Evolutionary conservation across 2,329 filamentous ascomycete species (phyloP).

Genomic region (Eutypella sp.): DNA sequence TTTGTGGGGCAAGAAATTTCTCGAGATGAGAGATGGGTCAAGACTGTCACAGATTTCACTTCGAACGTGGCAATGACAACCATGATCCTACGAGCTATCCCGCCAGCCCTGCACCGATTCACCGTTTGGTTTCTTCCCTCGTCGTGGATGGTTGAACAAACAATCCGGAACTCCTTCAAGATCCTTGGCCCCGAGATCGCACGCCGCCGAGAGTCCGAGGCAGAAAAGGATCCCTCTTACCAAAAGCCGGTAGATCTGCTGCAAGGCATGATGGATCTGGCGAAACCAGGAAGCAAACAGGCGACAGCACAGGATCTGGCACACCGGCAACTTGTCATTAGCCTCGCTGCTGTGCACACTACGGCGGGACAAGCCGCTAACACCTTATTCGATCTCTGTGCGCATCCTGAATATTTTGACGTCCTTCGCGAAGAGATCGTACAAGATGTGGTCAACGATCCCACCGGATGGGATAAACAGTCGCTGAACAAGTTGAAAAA

Average conservation of each 20-base stretch:
- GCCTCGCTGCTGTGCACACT: constrained; percentile 1
- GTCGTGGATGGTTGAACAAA: constrained; percentile 25
- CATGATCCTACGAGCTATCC: constrained; percentile 27
- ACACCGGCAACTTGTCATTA: neutral
- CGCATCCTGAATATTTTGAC: constrained; percentile 1
- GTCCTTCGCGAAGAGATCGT: neutral
- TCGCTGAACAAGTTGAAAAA: constrained; percentile 10
- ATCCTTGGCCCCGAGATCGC: constrained; percentile 30
- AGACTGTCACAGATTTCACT: constrained; percentile 28
- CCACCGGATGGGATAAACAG: neutral
- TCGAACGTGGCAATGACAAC: constrained; percentile 28
- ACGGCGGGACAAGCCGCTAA: neutral
- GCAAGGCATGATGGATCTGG: constrained; percentile 4
- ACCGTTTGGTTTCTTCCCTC: constrained; percentile 29
- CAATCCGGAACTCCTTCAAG: too few relatives aligned
- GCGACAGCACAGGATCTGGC: neutral
- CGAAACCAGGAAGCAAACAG: neutral
- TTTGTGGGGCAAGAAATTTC: constrained; percentile 32
- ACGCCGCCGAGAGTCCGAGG: constrained; percentile 25
- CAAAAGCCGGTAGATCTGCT: constrained; percentile 2
- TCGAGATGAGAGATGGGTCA: constrained; percentile 33
- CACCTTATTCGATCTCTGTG: neutral
- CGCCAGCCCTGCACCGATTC: constrained; percentile 27
- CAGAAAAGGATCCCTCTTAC: too few relatives aligned
- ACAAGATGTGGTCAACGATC: neutral